Conservation (phyloP, 73 alveolate species). For the Urostyla sp. region DNA sequence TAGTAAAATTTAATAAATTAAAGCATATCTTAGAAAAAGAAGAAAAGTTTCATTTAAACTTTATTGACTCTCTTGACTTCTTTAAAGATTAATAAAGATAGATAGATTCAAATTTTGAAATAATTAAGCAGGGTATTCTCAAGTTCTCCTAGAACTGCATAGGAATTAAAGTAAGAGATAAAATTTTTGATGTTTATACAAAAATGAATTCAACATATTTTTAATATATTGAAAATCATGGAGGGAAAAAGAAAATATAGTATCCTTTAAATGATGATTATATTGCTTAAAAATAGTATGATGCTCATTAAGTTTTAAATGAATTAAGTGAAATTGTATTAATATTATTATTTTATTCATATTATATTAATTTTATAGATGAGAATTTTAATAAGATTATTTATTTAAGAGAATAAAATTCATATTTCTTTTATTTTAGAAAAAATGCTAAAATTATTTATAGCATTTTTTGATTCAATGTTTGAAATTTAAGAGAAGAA, state of each 20-base stretch:
- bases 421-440: slow-evolving; percentile 36
- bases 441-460: slow-evolving; percentile 24
- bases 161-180: slow-evolving; percentile 47
- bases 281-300: slow-evolving; percentile 2
- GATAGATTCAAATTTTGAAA: slow-evolving; percentile 27
- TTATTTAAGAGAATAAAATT: slow-evolving; percentile 16
- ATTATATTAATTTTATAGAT: too few species aligned
- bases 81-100: slow-evolving; percentile 24
- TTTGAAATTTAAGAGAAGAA: slow-evolving; percentile 35
- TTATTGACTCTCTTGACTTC: slow-evolving; percentile 2
- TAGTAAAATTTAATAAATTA: background rate
- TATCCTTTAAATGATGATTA: too few species aligned
- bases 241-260: background rate
- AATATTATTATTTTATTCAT: too few species aligned
- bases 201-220: background rate
- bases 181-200: slow-evolving; percentile 37
- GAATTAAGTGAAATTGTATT: slow-evolving; percentile 30
- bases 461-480: slow-evolving; percentile 29
- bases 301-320: background rate
- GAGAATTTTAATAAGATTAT: slow-evolving; percentile 13
- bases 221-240: background rate
- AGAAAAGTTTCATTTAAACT: slow-evolving; percentile 13
- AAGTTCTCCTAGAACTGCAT: slow-evolving; percentile 15
- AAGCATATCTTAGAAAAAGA: slow-evolving; percentile 44
- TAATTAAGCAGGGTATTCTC: slow-evolving; percentile 18